phyloP scores from a whole-genome alignment of 495 filamentous ascomycete genomes.

The Hypoxylon lenormandii region DNA sequence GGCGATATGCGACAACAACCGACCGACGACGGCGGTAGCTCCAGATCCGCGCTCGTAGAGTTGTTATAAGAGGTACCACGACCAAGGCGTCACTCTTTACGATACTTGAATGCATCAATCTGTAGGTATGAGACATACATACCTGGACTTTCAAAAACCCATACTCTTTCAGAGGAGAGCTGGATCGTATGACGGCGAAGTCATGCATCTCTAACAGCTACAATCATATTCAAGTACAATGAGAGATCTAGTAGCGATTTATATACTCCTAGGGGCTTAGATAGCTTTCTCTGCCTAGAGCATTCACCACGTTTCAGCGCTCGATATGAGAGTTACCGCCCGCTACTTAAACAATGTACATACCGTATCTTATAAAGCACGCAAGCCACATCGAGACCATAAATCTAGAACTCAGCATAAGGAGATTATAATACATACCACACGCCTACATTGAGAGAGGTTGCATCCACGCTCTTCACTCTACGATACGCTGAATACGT shows the following conservation, averaged over 20 bases:
- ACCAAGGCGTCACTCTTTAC: background rate
- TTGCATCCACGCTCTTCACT: constrained; percentile 3
- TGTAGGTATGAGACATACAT: too few relatives aligned
- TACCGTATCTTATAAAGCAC: too few relatives aligned
- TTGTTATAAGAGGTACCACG: background rate
- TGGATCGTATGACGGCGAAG: background rate
- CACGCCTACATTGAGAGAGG: constrained; percentile 5
- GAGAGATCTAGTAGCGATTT: too few relatives aligned
- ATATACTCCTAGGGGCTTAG: too few relatives aligned
- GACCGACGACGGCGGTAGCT: background rate
- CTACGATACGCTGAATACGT: too few relatives aligned
- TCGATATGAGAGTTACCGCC: background rate
- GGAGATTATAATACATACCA: background rate
- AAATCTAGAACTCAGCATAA: background rate
- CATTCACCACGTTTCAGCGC: background rate
- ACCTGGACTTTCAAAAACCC: background rate
- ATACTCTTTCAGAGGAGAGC: background rate
- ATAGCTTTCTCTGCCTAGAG: background rate
- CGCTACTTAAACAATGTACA: too few relatives aligned
- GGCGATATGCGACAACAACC: constrained; percentile 32
- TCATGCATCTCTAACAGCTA: too few relatives aligned
- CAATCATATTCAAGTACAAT: too few relatives aligned
- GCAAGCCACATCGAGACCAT: constrained; percentile 4
- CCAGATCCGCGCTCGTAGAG: background rate
- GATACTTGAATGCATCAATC: background rate